Evolutionary conservation across 2,329 filamentous ascomycete species (phyloP), one percentile per base, ranked within the genome.

Genomic region (Talaromyces sp.): DNA sequence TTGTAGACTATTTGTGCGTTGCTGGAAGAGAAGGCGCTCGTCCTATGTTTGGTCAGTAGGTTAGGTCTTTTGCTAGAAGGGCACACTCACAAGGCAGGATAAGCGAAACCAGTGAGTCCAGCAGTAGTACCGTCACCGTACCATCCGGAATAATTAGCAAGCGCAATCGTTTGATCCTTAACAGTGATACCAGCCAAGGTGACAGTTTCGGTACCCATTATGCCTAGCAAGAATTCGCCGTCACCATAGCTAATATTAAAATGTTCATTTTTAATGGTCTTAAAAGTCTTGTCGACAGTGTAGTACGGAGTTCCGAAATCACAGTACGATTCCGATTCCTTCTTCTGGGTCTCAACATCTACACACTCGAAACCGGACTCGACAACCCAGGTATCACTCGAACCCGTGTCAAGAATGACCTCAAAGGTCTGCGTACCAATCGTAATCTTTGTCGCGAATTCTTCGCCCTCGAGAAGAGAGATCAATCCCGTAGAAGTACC

Each of bases 31-130:
- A 67, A 71, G 3, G 70, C 72, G 9, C 50, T 67, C 41, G 73
- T 72, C 52, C 62, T 60, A 6, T 31, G 9, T 50, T 10, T 16
- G 13, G 24, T 50, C 13, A 27, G 8, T 16, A 24, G 22, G 45
- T 27, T 14, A 3, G 4, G 22, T 27, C 45, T 48, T 3, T 31
- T 22, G n/a, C 45, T 3, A 37, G 8, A 14, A 16, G 27, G 16
- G 22, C 14, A 7, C 10, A 35, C 48, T 62, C n/a, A 62, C 48
- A 85, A 69, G 14, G 78, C 74, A 8, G 82, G 79, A 68, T 83
- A 86, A 1, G 77, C 82, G 13, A 87, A 75, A 0, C 84, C 84
- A 3, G 86, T 68, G 2, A 86, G 71, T 2, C 84, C 84, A 31
- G 78, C 80, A 1, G 81, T 80, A 22, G 77, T 71, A 0, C 74